Evolutionary conservation across 2,329 filamentous ascomycete genomes (phyloP).

Genomic region (Periglandula ipomoeae): DNA sequence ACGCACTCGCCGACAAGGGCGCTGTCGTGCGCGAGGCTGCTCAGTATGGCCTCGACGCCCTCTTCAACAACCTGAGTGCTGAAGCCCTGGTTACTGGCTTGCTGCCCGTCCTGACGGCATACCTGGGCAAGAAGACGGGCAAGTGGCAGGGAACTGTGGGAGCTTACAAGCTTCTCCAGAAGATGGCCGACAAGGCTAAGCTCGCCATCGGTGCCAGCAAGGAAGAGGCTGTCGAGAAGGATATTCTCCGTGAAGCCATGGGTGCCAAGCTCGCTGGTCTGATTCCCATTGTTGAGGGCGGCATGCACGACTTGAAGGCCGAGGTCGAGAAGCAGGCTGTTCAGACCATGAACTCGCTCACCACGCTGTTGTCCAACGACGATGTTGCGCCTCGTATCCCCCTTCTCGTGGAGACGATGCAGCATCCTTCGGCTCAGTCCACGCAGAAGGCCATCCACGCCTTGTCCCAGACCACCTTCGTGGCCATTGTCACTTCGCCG

Average conservation of each 20-base stretch:
- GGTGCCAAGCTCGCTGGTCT: constrained; percentile 76
- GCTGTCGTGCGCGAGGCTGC: constrained; percentile 81
- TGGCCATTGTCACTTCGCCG: constrained; percentile 89
- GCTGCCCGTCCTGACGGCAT: constrained; percentile 64
- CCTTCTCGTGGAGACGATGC: constrained; percentile 87
- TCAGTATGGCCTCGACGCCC: constrained; percentile 84
- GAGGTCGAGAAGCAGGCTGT: constrained; percentile 86
- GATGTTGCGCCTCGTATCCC: constrained; percentile 90
- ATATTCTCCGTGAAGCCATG: constrained; percentile 83
- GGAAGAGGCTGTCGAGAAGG: constrained; percentile 80
- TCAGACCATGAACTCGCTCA: constrained; percentile 85
- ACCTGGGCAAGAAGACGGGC: constrained; percentile 73
- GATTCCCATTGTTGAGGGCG: constrained; percentile 82
- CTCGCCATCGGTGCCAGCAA: constrained; percentile 67
- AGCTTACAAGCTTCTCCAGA: constrained; percentile 74
- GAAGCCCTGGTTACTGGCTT: constrained; percentile 80
- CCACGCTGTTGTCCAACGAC: constrained; percentile 87
- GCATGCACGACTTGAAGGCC: constrained; percentile 93
- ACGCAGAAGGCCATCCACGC: constrained; percentile 95
- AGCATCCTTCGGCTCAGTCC: constrained; percentile 80
- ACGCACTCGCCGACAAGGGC: constrained; percentile 84
- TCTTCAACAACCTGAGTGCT: constrained; percentile 69
- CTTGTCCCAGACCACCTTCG: constrained; percentile 95
- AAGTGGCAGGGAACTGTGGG: constrained; percentile 98
- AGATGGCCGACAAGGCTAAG: constrained; percentile 92